These are phyloP conservation scores for Calonectria henricotiae DNA, from an alignment of 2,329 filamentous ascomycete species.

Conservation along the genomic window DNA sequence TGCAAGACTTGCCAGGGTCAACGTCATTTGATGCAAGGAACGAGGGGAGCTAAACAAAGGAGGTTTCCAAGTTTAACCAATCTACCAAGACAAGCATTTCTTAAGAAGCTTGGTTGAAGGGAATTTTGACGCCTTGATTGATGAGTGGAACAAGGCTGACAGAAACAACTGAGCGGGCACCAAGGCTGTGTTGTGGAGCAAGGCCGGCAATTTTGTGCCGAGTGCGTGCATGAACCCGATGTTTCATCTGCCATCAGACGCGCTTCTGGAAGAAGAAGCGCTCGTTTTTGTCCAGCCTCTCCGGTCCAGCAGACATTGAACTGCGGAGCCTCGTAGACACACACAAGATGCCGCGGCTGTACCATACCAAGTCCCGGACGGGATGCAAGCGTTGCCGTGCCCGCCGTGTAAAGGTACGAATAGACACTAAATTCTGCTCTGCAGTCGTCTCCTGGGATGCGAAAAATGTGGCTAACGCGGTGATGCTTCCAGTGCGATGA, in stretches of 20 bases:
- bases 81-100: not conserved
- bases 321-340: not conserved
- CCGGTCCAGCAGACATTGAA: not conserved
- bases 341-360: slow-evolving; percentile 48
- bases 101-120: no score
- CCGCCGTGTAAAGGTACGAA: slow-evolving; percentile 50
- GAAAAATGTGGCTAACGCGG: not conserved
- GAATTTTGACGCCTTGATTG: no score
- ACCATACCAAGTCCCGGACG: slow-evolving; percentile 53
- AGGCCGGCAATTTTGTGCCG: slow-evolving; percentile 11
- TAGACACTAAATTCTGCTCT: not conserved
- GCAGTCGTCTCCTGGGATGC: not conserved
- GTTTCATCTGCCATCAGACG: slow-evolving; percentile 1
- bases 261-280: not conserved
- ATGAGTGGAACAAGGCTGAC: not conserved
- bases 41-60: not conserved
- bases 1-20: not conserved
- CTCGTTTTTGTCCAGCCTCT: not conserved
- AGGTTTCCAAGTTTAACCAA: not conserved
- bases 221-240: not conserved
- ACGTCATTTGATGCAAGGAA: not conserved
- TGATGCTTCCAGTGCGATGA: slow-evolving; percentile 43
- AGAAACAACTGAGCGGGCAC: not conserved
- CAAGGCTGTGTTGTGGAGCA: not conserved
- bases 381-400: slow-evolving; percentile 50